These are phyloP conservation scores for Lonicera japonica DNA, from an alignment of 129 eudicot species.

Conservation along the genomic window DNA sequence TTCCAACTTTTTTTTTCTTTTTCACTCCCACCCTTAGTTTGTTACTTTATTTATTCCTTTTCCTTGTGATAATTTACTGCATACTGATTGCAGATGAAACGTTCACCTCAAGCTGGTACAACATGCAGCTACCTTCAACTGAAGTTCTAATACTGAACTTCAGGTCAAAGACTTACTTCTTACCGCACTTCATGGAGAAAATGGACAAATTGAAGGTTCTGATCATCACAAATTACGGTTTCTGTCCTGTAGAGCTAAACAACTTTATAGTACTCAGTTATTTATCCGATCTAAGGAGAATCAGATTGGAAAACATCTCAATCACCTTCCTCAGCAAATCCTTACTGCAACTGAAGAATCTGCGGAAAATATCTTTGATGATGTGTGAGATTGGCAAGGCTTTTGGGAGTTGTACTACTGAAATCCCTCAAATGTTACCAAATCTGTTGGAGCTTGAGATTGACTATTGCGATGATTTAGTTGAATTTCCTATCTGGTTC, in stretches of 20 bases:
- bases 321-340: constrained; percentile 23
- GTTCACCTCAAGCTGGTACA: constrained; percentile 36
- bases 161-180: constrained; percentile 11
- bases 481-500: not conserved
- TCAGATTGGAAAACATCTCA: constrained; percentile 33
- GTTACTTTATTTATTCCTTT: too few relatives aligned
- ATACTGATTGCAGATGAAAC: constrained; percentile 29
- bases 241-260: constrained; percentile 14
- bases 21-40: too few relatives aligned
- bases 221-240: constrained; percentile 39
- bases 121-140: constrained; percentile 33
- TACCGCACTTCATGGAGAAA: constrained; percentile 32
- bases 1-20: too few relatives aligned
- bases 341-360: constrained; percentile 18
- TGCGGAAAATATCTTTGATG: constrained; percentile 39
- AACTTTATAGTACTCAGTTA: constrained; percentile 6
- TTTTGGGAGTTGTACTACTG: not conserved
- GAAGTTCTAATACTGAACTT: constrained; percentile 41
- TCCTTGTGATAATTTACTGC: not conserved
- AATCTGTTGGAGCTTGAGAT: constrained; percentile 12
- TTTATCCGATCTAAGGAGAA: constrained; percentile 25
- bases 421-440: constrained; percentile 4
- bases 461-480: constrained; percentile 18
- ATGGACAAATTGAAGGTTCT: constrained; percentile 33
- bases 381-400: constrained; percentile 18